Conservation (phyloP, 1,139 yeast species). For the Yamadazyma siamensis region DNA sequence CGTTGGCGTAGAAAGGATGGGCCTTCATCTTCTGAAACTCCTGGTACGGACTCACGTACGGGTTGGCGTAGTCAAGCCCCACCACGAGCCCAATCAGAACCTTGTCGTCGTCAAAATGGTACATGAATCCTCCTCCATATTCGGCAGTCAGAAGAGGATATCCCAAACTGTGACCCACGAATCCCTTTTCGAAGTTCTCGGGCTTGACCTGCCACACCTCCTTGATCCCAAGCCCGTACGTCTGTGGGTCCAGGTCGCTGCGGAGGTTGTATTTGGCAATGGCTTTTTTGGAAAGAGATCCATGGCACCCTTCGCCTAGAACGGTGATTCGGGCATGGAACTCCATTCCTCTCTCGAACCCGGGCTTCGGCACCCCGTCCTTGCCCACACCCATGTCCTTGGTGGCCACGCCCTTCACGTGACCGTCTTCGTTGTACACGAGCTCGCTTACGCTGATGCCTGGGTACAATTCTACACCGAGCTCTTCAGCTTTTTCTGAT, state of each 20-base stretch:
- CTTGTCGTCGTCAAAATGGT: conserved; percentile 91
- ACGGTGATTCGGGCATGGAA: conserved; percentile 86
- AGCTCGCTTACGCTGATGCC: conserved; percentile 87
- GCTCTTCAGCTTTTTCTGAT: conserved; percentile 84
- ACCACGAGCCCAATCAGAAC: conserved; percentile 89
- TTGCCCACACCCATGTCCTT: conserved; percentile 84
- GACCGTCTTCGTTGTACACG: conserved; percentile 54
- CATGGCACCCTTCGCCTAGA: conserved; percentile 96
- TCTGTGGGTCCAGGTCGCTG: conserved; percentile 67
- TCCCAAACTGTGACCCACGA: conserved; percentile 85
- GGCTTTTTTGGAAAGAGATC: conserved; percentile 78
- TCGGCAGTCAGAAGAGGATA: conserved; percentile 72
- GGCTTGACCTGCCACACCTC: conserved; percentile 97
- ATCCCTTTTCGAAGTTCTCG: conserved; percentile 75
- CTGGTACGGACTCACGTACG: conserved; percentile 91
- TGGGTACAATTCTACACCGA: conserved; percentile 93
- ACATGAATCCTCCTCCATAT: conserved; percentile 96
- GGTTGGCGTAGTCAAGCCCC: conserved; percentile 90
- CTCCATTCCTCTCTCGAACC: conserved; percentile 94
- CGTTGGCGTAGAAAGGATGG: conserved; percentile 79
- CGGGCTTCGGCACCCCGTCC: conserved; percentile 69
- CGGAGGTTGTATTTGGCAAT: conserved; percentile 69
- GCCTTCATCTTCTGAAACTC: conserved; percentile 93
- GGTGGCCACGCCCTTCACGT: conserved; percentile 87
- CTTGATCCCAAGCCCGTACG: conserved; percentile 92